Evolutionary conservation across 768 basidiomycete genomes (phyloP), one percentile per base, ranked within the genome.

Genomic region (Serendipita indica): DNA sequence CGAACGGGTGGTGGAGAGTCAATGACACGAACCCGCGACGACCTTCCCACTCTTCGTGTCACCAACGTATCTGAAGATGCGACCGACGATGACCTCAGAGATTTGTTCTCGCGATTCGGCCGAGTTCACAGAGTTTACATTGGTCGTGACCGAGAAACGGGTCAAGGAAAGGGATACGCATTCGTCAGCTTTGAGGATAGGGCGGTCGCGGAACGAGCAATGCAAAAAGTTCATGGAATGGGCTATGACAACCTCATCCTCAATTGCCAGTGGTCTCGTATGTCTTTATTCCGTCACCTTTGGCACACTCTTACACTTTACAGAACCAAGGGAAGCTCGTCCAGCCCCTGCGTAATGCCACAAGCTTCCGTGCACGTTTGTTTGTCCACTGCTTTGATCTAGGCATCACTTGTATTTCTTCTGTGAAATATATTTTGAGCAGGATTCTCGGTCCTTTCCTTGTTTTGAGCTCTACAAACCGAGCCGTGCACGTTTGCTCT

Each of bases 21-120:
- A 1, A 89, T 91, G 86, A 77, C 75, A 65, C 74, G 77, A 43
- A 75, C 70, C 16, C 80, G 94, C 37, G 92, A 97, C 69, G 96
- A 98, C 66, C 78, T 93, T 20, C 96, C 96, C 2, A 99, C 96
- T 0, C 78, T 99, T 16, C 89, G 96, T 30, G 90, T 99, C 63
- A 97, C 96, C 33, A 98, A 98, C 66, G 85, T 99, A 61, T 89
- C 89, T 3, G 87, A 90, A 69, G 96, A 99, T 65, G 92, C 92
- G 2, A 83, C 87, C 64, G 96, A 99, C 68, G 84, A 82, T 67
- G 96, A 99, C 71, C 74, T 99, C 25, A 83, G 93, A 58, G 92
- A 91, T 20, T 76, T 99, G 34, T 98, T 99, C 69, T 80, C 82
- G 56, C 69, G 73, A 18, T 96, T 98, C 70, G 90, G 91, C 0